Conservation (phyloP, 202 grass and related monocot species). For the Panicum hallii region DNA sequence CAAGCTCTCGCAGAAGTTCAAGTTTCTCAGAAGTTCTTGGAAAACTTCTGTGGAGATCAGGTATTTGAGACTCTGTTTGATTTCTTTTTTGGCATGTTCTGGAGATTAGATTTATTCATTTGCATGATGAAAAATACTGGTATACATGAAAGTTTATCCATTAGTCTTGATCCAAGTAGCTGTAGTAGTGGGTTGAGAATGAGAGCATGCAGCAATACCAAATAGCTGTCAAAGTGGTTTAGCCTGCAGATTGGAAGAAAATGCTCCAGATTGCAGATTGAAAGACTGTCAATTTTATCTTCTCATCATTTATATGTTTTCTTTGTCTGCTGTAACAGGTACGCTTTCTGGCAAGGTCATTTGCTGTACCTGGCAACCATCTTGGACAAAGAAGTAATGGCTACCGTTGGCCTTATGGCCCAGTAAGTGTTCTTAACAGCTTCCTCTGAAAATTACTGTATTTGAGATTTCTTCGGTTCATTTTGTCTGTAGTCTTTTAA, state of each 20-base stretch:
- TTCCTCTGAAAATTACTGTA: slow-evolving; percentile 12
- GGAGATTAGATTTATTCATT: slow-evolving; percentile 24
- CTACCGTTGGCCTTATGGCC: slow-evolving; percentile 97
- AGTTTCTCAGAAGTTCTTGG: slow-evolving; percentile 94
- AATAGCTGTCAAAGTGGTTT: neutral
- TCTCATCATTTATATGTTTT: slow-evolving; percentile 30
- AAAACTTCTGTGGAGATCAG: slow-evolving; percentile 97
- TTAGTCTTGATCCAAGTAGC: neutral
- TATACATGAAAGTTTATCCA: neutral
- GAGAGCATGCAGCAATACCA: neutral
- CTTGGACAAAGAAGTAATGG: slow-evolving; percentile 90
- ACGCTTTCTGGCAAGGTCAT: slow-evolving; percentile 90
- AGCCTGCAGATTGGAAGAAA: slow-evolving; percentile 1
- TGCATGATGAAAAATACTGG: neutral
- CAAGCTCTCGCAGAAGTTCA: slow-evolving; percentile 95
- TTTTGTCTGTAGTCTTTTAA: neutral
- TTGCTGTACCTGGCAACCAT: slow-evolving; percentile 95
- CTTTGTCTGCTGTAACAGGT: slow-evolving; percentile 61
- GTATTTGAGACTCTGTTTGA: slow-evolving; percentile 36
- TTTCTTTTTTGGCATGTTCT: neutral
- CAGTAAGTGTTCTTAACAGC: slow-evolving; percentile 61
- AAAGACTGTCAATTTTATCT: slow-evolving; percentile 14
- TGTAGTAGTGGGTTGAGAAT: slow-evolving; percentile 4
- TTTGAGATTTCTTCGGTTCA: neutral
- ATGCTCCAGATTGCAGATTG: slow-evolving; percentile 20